A percentile compares a stretch with the other conserved stretches of the same genome.
These are phyloP conservation scores for Recurvomyces mirabilis DNA, from an alignment of 495 filamentous ascomycete species.

Conservation along the genomic window DNA sequence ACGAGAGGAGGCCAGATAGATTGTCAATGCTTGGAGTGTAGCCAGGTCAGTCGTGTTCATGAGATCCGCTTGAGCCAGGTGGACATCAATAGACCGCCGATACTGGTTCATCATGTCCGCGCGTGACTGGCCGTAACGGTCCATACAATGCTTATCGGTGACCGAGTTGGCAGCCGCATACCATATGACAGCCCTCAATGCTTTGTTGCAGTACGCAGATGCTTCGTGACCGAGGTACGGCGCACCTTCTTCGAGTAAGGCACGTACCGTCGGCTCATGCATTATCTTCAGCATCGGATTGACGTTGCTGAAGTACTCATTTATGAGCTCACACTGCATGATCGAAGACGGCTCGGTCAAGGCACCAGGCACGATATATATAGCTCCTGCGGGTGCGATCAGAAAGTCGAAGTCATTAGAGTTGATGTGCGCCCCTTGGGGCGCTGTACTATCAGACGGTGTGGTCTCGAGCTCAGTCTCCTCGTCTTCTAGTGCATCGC, in stretches of 20 bases:
- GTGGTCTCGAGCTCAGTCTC: neutral
- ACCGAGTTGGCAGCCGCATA: slow-evolving; percentile 15
- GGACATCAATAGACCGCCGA: slow-evolving; percentile 9
- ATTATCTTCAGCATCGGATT: slow-evolving; percentile 13
- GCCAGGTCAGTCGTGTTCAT: slow-evolving; percentile 14
- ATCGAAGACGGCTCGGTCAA: slow-evolving; percentile 9
- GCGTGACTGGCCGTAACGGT: slow-evolving; percentile 5
- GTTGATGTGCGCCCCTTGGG: neutral
- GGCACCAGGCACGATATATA: slow-evolving; percentile 19
- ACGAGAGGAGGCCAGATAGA: neutral
- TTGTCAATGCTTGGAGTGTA: slow-evolving; percentile 14
- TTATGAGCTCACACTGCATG: slow-evolving; percentile 1
- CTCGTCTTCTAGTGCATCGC: slow-evolving; percentile 19
- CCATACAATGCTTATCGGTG: slow-evolving; percentile 8
- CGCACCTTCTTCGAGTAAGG: slow-evolving; percentile 7
- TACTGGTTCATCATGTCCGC: slow-evolving; percentile 8
- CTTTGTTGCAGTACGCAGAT: neutral
- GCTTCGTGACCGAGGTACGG: slow-evolving; percentile 16
- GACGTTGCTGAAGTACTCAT: slow-evolving; percentile 12
- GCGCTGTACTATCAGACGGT: neutral
- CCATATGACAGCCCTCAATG: slow-evolving; percentile 12
- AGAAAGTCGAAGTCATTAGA: slow-evolving; percentile 14
- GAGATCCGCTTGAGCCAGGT: slow-evolving; percentile 16
- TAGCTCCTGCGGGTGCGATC: slow-evolving; percentile 13
- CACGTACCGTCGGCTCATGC: slow-evolving; percentile 6